Conservation (phyloP, 129 eudicot genomes). For the Mikania micrantha region DNA sequence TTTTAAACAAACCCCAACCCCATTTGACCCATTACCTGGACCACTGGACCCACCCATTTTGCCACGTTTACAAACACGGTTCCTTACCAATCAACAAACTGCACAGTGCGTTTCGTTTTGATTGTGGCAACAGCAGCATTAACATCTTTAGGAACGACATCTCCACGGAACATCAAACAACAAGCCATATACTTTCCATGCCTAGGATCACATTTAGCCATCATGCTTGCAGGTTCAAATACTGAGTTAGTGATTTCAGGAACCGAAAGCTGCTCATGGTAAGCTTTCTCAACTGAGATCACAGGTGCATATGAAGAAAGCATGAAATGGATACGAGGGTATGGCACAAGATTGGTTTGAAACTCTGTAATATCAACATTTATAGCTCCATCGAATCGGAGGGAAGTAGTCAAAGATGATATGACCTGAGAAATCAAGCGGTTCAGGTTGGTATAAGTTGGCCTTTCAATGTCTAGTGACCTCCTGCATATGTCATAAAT, state of each 20-base stretch:
- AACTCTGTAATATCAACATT: slow-evolving; percentile 86
- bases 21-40: neutral
- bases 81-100: slow-evolving; percentile 91
- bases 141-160: slow-evolving; percentile 87
- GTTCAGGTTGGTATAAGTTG: slow-evolving; percentile 78
- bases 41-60: neutral
- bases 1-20: neutral
- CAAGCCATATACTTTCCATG: slow-evolving; percentile 94
- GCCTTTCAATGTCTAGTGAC: slow-evolving; percentile 82
- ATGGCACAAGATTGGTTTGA: slow-evolving; percentile 87
- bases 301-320: slow-evolving; percentile 92
- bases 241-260: slow-evolving; percentile 94
- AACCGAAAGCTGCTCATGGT: slow-evolving; percentile 82
- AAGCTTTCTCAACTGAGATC: slow-evolving; percentile 80
- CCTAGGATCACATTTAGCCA: slow-evolving; percentile 93
- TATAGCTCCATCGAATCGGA: slow-evolving; percentile 92
- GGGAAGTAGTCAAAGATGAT: slow-evolving; percentile 83
- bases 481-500: slow-evolving; percentile 80
- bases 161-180: slow-evolving; percentile 85
- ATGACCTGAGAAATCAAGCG: slow-evolving; percentile 81
- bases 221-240: slow-evolving; percentile 90
- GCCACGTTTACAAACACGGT: neutral
- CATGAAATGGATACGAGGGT: slow-evolving; percentile 96
- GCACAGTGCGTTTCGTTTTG: slow-evolving; percentile 79
- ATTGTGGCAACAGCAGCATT: slow-evolving; percentile 90